Percentiles rank a stretch among this genome's conserved stretches.
These are phyloP conservation scores for Cutaneotrichosporon cyanovorans DNA, from an alignment of 1,284 basidiomycete species.

Conservation along the genomic window DNA sequence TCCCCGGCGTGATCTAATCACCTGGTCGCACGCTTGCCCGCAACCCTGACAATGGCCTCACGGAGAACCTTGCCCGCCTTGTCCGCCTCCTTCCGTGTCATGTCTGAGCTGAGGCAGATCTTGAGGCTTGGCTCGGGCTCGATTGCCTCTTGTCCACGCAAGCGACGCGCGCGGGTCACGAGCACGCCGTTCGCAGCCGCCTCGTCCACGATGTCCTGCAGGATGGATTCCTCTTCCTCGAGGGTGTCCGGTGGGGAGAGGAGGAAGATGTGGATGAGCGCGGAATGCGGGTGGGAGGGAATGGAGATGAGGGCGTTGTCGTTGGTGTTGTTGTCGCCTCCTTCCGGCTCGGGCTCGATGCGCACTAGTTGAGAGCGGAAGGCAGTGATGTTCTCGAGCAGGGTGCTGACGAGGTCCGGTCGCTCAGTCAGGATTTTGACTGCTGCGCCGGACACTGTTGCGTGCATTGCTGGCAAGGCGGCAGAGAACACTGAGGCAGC, in stretches of 20 bases:
- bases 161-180: constrained; percentile 69
- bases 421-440: constrained; percentile 67
- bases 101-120: constrained; percentile 66
- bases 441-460: constrained; percentile 76
- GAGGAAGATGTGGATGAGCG: constrained; percentile 79
- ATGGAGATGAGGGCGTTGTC: constrained; percentile 63
- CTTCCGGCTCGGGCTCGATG: constrained; percentile 47
- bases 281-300: constrained; percentile 74
- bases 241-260: constrained; percentile 48
- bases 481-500: constrained; percentile 95
- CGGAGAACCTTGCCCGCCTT: constrained; percentile 73
- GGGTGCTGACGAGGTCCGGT: constrained; percentile 63
- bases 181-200: constrained; percentile 67
- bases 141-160: constrained; percentile 72
- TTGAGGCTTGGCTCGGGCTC: constrained; percentile 80
- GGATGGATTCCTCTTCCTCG: constrained; percentile 62
- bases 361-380: constrained; percentile 69
- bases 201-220: constrained; percentile 87
- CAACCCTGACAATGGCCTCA: constrained; percentile 64
- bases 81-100: constrained; percentile 84
- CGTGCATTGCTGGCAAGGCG: constrained; percentile 81
- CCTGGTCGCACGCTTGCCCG: no score
- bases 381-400: constrained; percentile 72
- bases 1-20: no score
- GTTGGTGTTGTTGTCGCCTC: constrained; percentile 21